Evolutionary conservation across 441 rosid species (phyloP).

Genomic region (Populus hybrid): DNA sequence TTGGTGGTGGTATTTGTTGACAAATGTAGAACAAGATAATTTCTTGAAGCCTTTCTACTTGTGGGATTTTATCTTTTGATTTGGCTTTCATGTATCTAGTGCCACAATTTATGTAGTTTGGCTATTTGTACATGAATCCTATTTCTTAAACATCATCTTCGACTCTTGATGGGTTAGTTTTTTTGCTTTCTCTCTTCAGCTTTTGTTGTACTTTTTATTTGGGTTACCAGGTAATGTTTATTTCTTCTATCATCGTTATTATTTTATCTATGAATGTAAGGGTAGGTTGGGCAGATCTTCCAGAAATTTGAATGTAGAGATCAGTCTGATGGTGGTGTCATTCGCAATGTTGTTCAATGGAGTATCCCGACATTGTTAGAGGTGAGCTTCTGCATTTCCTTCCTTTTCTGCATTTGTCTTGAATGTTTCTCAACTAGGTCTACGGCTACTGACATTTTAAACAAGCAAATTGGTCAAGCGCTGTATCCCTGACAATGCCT

Average conservation of each 20-base stretch:
- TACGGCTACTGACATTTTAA: neutral
- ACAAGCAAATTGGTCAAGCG: neutral
- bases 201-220: neutral
- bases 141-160: neutral
- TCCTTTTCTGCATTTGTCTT: neutral
- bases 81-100: neutral
- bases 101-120: neutral
- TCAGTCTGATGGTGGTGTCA: constrained; percentile 56
- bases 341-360: constrained; percentile 85
- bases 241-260: neutral
- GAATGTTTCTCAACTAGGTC: neutral
- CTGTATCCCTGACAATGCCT: neutral
- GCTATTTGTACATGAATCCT: neutral
- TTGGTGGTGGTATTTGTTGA: neutral
- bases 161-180: neutral
- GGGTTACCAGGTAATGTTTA: neutral
- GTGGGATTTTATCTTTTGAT: neutral
- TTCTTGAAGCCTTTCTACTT: neutral
- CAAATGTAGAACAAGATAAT: neutral
- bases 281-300: constrained; percentile 83
- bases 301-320: constrained; percentile 76
- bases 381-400: constrained; percentile 36
- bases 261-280: constrained; percentile 19
- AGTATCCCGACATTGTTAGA: constrained; percentile 75
- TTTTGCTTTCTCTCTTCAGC: neutral